These are phyloP conservation scores for Mollisia scopiformis DNA, from an alignment of 2,329 filamentous ascomycete genomes.

Conservation along the genomic window DNA sequence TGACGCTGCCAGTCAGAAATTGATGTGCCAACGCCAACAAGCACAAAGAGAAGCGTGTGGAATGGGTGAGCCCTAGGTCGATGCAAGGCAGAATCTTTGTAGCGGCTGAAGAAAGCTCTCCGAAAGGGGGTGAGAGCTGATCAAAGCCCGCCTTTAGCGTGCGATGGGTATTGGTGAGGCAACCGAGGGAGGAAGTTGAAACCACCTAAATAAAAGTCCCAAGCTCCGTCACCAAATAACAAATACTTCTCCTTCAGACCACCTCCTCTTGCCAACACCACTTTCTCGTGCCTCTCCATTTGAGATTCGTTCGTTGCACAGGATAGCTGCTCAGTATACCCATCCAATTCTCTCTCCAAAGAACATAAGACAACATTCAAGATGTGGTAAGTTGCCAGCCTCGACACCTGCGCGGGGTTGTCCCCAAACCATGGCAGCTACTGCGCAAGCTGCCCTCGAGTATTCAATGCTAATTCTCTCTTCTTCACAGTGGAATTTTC, in stretches of 20 bases:
- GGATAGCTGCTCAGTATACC: background rate
- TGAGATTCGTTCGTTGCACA: background rate
- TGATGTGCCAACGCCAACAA: background rate
- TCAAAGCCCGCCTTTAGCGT: background rate
- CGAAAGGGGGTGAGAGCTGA: background rate
- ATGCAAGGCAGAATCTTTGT: background rate
- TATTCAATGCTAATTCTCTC: too few species aligned
- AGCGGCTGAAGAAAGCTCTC: background rate
- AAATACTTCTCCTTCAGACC: background rate
- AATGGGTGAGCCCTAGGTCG: background rate
- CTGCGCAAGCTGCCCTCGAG: too few species aligned
- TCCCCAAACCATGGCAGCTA: background rate
- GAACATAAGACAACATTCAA: background rate
- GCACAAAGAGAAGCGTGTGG: background rate
- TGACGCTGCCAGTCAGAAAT: background rate
- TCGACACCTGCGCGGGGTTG: background rate
- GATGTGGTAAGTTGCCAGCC: background rate
- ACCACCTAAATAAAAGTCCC: background rate
- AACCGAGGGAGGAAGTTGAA: background rate
- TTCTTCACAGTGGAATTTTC: background rate
- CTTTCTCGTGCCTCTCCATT: background rate
- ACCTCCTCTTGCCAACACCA: background rate
- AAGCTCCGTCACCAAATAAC: background rate
- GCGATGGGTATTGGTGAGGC: background rate
- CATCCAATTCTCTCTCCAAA: constrained; percentile 5